Evolutionary conservation across 163 green algal species (phyloP).

Genomic region (Smithsoniella earleae): DNA sequence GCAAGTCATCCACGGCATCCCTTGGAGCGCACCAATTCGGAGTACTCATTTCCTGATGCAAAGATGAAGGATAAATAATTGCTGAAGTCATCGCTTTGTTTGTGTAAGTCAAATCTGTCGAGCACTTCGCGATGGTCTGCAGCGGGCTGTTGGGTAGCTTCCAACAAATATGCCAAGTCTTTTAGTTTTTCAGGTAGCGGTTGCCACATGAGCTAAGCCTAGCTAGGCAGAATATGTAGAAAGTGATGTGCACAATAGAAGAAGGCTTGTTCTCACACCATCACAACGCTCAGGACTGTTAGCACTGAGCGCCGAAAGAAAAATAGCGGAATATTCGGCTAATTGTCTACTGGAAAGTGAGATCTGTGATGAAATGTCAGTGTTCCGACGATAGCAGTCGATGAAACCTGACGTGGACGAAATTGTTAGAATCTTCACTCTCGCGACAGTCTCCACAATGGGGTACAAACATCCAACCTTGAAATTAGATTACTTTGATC

Average conservation of each 20-base stretch:
- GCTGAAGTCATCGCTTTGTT: conserved; percentile 14
- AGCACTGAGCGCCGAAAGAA: neutral
- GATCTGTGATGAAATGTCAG: neutral
- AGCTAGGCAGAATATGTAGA: neutral
- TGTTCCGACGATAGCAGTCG: neutral
- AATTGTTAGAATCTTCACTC: too few relatives aligned
- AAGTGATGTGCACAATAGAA: neutral
- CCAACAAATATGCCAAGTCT: conserved; percentile 20
- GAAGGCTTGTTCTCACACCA: neutral
- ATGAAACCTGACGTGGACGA: too few relatives aligned
- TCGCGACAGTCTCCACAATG: too few relatives aligned
- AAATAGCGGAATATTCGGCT: neutral
- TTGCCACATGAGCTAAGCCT: conserved; percentile 17
- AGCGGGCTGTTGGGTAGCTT: conserved; percentile 10
- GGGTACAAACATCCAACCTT: too few relatives aligned
- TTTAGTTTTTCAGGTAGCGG: conserved; percentile 4
- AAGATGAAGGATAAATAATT: conserved; percentile 24
- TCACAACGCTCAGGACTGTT: neutral
- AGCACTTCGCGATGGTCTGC: conserved; percentile 21
- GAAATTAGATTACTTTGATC: too few relatives aligned
- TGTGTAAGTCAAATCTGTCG: conserved; percentile 7
- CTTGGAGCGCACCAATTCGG: neutral
- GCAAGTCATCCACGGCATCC: neutral
- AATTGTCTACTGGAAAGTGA: neutral
- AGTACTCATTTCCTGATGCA: neutral